These are phyloP conservation scores for Syzygium jambos DNA, from an alignment of 345 rosid species.

Conservation along the genomic window DNA sequence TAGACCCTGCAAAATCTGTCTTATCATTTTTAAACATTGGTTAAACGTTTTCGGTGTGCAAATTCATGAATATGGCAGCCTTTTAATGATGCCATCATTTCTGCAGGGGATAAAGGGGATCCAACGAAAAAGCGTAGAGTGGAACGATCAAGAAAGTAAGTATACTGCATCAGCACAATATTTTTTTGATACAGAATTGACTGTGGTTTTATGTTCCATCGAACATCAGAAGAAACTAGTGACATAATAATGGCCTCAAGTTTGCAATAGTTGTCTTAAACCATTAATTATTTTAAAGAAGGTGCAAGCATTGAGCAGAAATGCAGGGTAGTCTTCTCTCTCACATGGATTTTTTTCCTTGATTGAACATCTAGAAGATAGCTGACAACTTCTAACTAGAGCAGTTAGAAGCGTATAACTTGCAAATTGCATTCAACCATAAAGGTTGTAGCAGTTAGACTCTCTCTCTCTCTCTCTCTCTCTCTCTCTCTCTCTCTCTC, in stretches of 20 bases:
- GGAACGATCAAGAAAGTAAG: constrained; percentile 69
- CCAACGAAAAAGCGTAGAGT: constrained; percentile 72
- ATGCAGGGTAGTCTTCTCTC: neutral
- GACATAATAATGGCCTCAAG: neutral
- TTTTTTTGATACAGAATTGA: neutral
- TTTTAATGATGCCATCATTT: neutral
- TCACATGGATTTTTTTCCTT: neutral
- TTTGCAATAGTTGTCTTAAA: neutral
- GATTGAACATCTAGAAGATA: neutral
- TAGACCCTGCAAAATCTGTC: neutral
- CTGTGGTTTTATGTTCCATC: neutral
- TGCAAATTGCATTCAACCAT: neutral
- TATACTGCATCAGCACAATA: neutral
- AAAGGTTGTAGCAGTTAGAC: neutral
- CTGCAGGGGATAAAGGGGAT: constrained; percentile 59
- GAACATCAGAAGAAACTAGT: neutral
- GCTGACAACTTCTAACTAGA: neutral
- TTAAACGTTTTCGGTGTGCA: neutral
- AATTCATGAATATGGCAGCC: neutral
- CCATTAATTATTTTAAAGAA: neutral
- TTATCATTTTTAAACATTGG: neutral
- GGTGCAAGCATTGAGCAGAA: neutral
- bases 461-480: neutral
- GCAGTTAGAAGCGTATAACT: neutral
- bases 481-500: no score